A percentile compares a stretch with the other conserved stretches of the same genome.
These are phyloP conservation scores for Penicillium robsamsonii DNA, from an alignment of 495 filamentous ascomycete genomes.

Conservation along the genomic window DNA sequence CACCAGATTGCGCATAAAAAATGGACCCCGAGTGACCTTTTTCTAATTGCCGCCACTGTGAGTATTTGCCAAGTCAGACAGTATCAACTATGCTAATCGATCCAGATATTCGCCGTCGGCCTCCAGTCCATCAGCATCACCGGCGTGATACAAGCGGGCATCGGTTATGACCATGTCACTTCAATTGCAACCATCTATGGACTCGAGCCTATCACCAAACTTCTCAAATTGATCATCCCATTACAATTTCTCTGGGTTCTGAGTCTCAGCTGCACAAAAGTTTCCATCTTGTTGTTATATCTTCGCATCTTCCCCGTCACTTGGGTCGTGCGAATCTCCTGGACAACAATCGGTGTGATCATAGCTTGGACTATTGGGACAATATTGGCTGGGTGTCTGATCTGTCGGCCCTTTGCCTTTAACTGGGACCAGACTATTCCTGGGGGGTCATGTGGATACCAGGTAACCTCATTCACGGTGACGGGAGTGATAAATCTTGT, in stretches of 20 bases:
- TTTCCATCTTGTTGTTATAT: conserved; percentile 37
- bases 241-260: conserved; percentile 22
- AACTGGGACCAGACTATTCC: conserved; percentile 47
- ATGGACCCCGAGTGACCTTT: not conserved
- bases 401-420: conserved; percentile 46
- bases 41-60: not conserved
- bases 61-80: not conserved
- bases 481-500: conserved; percentile 44
- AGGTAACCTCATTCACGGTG: conserved; percentile 19
- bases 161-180: not conserved
- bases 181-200: not conserved
- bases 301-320: conserved; percentile 30
- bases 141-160: not conserved
- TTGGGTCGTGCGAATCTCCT: conserved; percentile 14
- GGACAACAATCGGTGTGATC: conserved; percentile 25
- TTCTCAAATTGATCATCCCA: conserved; percentile 18
- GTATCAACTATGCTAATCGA: not conserved
- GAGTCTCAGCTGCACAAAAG: conserved; percentile 29
- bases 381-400: conserved; percentile 35
- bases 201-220: conserved; percentile 13
- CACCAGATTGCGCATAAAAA: not conserved
- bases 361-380: conserved; percentile 25
- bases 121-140: not conserved
- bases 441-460: conserved; percentile 45
- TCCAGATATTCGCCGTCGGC: not conserved